Evolutionary conservation across 257 asterid species (phyloP).

Genomic region (Buddleja alternifolia): DNA sequence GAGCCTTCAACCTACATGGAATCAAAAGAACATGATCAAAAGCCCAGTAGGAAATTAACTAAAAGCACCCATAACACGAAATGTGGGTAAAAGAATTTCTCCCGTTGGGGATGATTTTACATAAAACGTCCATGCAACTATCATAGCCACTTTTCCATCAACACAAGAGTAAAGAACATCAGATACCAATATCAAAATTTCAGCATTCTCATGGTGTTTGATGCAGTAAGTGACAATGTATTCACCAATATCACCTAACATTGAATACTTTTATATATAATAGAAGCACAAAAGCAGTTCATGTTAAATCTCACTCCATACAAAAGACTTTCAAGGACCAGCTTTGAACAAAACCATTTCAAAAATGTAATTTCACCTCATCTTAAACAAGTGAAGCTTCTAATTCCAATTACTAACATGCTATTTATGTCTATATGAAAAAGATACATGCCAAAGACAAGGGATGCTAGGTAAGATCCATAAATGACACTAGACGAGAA

Average conservation of each 20-base stretch:
- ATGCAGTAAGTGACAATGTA: not conserved
- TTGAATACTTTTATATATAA: not conserved
- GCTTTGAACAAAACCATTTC: not conserved
- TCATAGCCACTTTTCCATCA: not conserved
- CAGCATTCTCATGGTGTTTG: conserved; percentile 1
- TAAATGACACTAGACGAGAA: not conserved
- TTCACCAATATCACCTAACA: not conserved
- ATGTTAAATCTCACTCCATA: not conserved
- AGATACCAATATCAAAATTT: not conserved
- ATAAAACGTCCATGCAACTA: not conserved
- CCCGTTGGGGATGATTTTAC: not conserved
- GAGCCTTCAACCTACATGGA: conserved; percentile 79
- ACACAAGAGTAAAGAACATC: not conserved
- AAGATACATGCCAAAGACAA: not conserved
- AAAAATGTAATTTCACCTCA: not conserved
- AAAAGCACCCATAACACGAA: not conserved
- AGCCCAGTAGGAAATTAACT: conserved; percentile 16
- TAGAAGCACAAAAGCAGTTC: not conserved
- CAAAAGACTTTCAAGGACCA: not conserved
- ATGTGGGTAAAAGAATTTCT: not conserved
- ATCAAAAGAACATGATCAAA: conserved; percentile 13
- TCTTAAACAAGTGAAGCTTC: not conserved
- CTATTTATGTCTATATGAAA: not conserved
- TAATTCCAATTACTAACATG: not conserved
- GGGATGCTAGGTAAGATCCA: not conserved